Evolutionary conservation across 2,329 filamentous ascomycete species (phyloP), one percentile per base, ranked within the genome.

Genomic region (Monilinia vaccinii-corymbosi): DNA sequence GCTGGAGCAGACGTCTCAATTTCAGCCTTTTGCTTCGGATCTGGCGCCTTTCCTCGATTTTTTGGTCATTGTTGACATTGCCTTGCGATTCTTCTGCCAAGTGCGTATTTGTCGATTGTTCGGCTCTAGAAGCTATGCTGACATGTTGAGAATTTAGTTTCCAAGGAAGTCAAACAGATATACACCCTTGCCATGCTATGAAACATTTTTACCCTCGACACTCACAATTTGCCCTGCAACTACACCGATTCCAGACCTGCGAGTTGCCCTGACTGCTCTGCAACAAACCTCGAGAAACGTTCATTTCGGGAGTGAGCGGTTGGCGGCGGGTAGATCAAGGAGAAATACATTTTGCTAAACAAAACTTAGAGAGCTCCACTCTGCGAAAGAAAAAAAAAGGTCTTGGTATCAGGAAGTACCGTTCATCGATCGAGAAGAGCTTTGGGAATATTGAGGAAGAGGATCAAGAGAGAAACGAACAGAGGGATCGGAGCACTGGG

Each of bases 161-260:
- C 38, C 46, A 42, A 45, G 52, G 51, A 51, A 48, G 46, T 42
- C 28, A 31, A 32, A 48, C 56, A 40, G 50, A 52, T 32, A 51
- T 49, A 60, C 60, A 46, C 42, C 52, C 56, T 56, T 63, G 61
- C 61, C 60, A 68, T 67, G 64, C 46, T 61, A 40, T 66, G 62
- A 65, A 63, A 25, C 42, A 59, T 58, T 42, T 46, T 46, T 46
- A 55, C 48, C 18, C 58, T 60, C 59, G 45, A 60, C 60, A 56
- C 60, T 59, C 56, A 58, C 53, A 61, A 45, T 55, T 55, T 38
- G 36, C 57, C 53, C 25, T 45, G 16, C 50, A 49, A 61, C 46
- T 56, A 52, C 56, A 51, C 45, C 56, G 36, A 48, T 28, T 51
- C 48, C 34, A 51, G 45, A 38, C 36, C 42, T 46, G 47, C 58